Percentiles rank a stretch among this genome's conserved stretches.
Evolutionary conservation across 768 basidiomycete species (phyloP).

Genomic region (Lactarius sanguifluus): DNA sequence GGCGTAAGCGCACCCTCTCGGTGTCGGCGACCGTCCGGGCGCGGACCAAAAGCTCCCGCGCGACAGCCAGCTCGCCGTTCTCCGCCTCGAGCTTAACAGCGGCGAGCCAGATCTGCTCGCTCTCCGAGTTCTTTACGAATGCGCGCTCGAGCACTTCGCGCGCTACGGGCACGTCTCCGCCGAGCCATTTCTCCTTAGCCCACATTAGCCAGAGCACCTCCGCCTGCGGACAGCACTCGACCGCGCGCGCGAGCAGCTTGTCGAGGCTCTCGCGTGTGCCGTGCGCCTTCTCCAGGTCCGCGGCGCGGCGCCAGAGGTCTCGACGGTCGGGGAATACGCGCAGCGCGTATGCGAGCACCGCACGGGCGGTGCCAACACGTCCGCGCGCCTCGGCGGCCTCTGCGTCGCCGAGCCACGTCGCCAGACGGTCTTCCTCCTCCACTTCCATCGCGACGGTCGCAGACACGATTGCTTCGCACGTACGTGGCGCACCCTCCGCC

Average conservation of each 20-base stretch:
- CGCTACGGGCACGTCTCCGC: slow-evolving; percentile 87
- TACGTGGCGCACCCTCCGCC: slow-evolving; percentile 75
- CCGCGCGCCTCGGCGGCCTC: slow-evolving; percentile 75
- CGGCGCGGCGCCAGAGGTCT: slow-evolving; percentile 86
- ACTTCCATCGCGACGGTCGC: slow-evolving; percentile 92
- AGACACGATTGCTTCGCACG: slow-evolving; percentile 93
- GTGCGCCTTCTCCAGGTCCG: slow-evolving; percentile 89
- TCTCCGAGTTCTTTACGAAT: slow-evolving; percentile 93
- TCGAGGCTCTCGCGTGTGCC: slow-evolving; percentile 83
- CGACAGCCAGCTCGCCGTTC: slow-evolving; percentile 86
- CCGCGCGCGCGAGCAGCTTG: slow-evolving; percentile 77
- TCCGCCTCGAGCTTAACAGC: slow-evolving; percentile 97
- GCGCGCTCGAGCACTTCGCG: slow-evolving; percentile 86
- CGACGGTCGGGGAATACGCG: slow-evolving; percentile 87
- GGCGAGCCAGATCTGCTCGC: slow-evolving; percentile 96
- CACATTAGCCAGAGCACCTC: slow-evolving; percentile 98
- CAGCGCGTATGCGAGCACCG: slow-evolving; percentile 87
- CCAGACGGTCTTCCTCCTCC: slow-evolving; percentile 90
- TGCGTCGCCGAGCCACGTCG: slow-evolving; percentile 90
- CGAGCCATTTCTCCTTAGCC: slow-evolving; percentile 95
- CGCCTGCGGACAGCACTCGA: slow-evolving; percentile 89
- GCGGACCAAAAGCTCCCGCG: slow-evolving; percentile 80
- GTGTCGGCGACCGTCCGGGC: slow-evolving; percentile 92
- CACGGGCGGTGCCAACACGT: slow-evolving; percentile 78
- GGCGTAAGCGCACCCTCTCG: slow-evolving; percentile 56